Base-by-base conservation (phyloP, 768 basidiomycete genomes). In the Podaxis sp. region DNA sequence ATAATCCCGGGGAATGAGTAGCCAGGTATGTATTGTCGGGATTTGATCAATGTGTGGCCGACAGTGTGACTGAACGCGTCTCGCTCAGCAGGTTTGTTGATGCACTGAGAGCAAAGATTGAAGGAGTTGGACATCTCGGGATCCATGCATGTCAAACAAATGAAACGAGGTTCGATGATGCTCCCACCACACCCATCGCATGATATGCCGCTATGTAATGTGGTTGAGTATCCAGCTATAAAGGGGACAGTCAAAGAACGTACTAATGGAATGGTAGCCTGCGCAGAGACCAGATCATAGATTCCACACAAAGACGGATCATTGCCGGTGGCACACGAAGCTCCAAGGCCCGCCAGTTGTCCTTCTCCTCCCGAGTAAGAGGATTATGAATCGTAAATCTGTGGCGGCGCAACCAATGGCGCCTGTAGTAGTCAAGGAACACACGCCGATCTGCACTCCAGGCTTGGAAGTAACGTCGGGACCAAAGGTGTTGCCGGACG, bases 231-330 rank as follows among this genome's bases (percentile, higher is more conserved):
- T 44, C 16, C 16, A 44, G 18, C 6, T n/a, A 4, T 9, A 13
- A 21, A 40, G 23, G 32, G 18, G 25, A 14, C 13, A 13, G 35
- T 32, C 28, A 36, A 10, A 3, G 21, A 44, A 67, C 74, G 40
- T 63, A 74, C 74, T 72, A 72, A 62, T 74, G 73, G 68, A 70
- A 74, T 16, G 72, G 70, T 10, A 74, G 63, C 55, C 73, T 72
- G 37, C 71, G 71, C 18, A 74, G 72, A 59, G 74, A 71, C 50
- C 73, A 74, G 18, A 68, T 65, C 21, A 70, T 68, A 16, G 74
- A 55, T 1, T 71, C 70, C 48, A 72, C 70, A 57, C 74, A 74
- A 50, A 74, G 73, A 10, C 72, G 64, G 36, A 73, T 71, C 50
- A 73, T 71, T 16, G 71, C 70, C 18, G 74, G 74, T 53, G 73